These are phyloP conservation scores for Cystobasidiaceae sp. DNA, from an alignment of 1,284 basidiomycete genomes.

Conservation along the genomic window DNA sequence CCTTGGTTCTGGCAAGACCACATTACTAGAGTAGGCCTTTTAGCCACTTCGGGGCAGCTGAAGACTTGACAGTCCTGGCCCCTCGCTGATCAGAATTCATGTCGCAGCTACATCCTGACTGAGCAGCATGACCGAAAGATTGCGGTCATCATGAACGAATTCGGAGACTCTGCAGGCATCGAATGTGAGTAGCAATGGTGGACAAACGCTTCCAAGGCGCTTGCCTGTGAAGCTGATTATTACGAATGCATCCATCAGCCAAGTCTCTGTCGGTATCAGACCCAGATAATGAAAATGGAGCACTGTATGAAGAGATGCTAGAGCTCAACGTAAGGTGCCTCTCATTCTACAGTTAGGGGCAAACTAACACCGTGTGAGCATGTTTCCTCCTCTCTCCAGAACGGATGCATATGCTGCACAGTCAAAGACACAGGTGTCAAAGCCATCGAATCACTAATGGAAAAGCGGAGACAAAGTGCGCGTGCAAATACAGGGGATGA, in stretches of 20 bases:
- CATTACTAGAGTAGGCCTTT: conserved; percentile 56
- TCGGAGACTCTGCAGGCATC: conserved; percentile 60
- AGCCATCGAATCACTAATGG: conserved; percentile 64
- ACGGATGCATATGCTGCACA: conserved; percentile 90
- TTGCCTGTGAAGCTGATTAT: not conserved
- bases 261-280: conserved; percentile 31
- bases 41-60: not conserved
- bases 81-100: not conserved
- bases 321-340: conserved; percentile 25
- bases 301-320: conserved; percentile 32
- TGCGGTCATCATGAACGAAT: conserved; percentile 96
- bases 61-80: not conserved
- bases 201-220: not conserved
- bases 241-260: not conserved
- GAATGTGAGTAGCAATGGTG: conserved; percentile 44
- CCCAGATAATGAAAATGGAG: conserved; percentile 23
- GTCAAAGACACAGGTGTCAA: conserved; percentile 85
- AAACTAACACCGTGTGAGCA: not conserved
- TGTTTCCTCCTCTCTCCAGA: conserved; percentile 54
- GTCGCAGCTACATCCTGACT: conserved; percentile 71
- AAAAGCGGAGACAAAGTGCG: conserved; percentile 24
- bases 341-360: not conserved
- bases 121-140: conserved; percentile 88
- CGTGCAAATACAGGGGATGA: not conserved
- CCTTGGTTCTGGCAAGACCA: conserved; percentile 80